A percentile compares a stretch with the other conserved stretches of the same genome.
Evolutionary conservation across 1,139 yeast species (phyloP).

Genomic region (Chernovozyma aurita): DNA sequence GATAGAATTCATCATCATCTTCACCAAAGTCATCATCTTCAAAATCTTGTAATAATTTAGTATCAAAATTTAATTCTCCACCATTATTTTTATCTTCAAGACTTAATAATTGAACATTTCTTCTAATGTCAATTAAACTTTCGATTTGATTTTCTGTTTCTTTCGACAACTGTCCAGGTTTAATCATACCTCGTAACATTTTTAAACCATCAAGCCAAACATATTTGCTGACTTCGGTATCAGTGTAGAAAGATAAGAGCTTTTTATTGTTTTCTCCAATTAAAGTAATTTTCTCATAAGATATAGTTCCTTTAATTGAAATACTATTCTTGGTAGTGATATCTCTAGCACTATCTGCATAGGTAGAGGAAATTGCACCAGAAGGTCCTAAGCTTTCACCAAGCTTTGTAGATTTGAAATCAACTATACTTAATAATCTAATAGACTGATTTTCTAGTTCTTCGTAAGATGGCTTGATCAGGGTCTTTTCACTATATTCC

Average conservation of each 20-base stretch:
- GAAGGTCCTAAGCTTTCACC: conserved; percentile 24
- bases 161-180: conserved; percentile 41
- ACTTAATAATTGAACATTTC: conserved; percentile 60
- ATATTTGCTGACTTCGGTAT: conserved; percentile 64
- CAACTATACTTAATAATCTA: conserved; percentile 31
- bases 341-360: conserved; percentile 25
- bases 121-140: conserved; percentile 54
- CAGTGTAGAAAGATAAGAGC: conserved; percentile 60
- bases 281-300: conserved; percentile 52
- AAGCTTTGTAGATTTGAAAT: conserved; percentile 40
- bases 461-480: conserved; percentile 55
- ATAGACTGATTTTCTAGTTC: conserved; percentile 36
- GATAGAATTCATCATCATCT: conserved; percentile 39
- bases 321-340: conserved; percentile 30
- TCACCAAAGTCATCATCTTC: conserved; percentile 20
- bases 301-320: conserved; percentile 49
- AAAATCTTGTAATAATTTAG: conserved; percentile 15
- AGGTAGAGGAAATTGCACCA: neutral
- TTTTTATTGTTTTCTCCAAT: conserved; percentile 37
- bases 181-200: conserved; percentile 43
- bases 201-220: conserved; percentile 81
- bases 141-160: conserved; percentile 60
- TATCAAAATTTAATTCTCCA: conserved; percentile 13
- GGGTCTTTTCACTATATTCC: conserved; percentile 48
- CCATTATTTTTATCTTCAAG: conserved; percentile 32